phyloP scores from a whole-genome alignment of 352 stramenopile genomes.

The Pythium volutum region DNA sequence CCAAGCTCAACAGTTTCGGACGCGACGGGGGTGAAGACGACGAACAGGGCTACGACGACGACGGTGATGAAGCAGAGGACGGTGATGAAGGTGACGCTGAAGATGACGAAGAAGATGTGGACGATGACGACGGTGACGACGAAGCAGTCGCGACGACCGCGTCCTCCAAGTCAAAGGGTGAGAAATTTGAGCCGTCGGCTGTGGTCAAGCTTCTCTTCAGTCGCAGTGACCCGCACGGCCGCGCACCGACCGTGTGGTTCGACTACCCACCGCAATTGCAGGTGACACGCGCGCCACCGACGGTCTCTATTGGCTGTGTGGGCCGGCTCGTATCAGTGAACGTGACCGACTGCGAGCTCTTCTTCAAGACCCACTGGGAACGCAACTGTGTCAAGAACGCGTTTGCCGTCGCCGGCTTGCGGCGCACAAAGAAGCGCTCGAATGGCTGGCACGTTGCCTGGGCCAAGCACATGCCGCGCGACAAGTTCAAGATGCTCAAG shows the following conservation, averaged over 20 bases:
- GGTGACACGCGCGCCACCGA: constrained; percentile 32
- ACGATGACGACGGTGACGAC: constrained; percentile 32
- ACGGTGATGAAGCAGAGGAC: constrained; percentile 28
- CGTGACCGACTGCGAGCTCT: constrained; percentile 34
- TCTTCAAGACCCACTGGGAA: constrained; percentile 89
- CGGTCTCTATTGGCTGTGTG: constrained; percentile 1
- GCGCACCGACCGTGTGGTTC: constrained; percentile 82
- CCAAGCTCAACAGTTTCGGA: not conserved
- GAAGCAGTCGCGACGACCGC: constrained; percentile 11
- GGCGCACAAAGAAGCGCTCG: constrained; percentile 58
- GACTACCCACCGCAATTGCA: constrained; percentile 81
- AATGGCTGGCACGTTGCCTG: constrained; percentile 55
- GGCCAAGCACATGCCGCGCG: constrained; percentile 68
- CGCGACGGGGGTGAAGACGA: not conserved
- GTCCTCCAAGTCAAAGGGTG: constrained; percentile 19
- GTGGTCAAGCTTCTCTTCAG: constrained; percentile 60
- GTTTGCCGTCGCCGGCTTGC: constrained; percentile 73
- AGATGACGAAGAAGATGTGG: constrained; percentile 40
- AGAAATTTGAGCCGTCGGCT: constrained; percentile 35
- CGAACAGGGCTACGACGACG: constrained; percentile 1
- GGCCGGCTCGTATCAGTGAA: constrained; percentile 39
- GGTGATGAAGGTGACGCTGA: constrained; percentile 46
- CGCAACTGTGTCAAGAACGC: constrained; percentile 92
- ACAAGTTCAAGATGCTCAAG: constrained; percentile 51
- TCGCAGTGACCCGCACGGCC: constrained; percentile 35